These are phyloP conservation scores for Orbilia ellipsospora DNA, from an alignment of 2,329 filamentous ascomycete species.

Conservation along the genomic window DNA sequence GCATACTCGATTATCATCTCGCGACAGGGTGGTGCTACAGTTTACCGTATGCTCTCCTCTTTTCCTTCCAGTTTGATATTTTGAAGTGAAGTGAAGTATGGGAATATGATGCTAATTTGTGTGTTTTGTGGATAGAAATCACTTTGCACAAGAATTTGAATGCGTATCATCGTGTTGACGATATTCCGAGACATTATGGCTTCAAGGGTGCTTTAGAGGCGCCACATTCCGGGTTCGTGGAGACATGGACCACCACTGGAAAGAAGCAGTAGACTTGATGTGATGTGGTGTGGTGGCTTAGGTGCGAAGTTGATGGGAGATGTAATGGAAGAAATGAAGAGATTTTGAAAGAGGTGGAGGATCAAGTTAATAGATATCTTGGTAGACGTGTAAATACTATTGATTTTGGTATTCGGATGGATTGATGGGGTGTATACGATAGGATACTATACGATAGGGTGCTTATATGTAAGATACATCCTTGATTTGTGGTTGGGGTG, in stretches of 20 bases:
- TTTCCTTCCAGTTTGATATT: not conserved
- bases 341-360: not conserved
- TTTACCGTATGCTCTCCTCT: constrained; percentile 69
- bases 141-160: constrained; percentile 90
- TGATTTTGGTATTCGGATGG: no score
- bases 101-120: not conserved
- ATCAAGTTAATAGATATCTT: not conserved
- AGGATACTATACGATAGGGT: no score
- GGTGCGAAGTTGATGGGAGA: not conserved
- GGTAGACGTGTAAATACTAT: constrained; percentile 34
- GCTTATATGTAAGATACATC: no score
- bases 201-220: constrained; percentile 72
- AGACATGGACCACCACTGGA: constrained; percentile 45
- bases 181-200: constrained; percentile 75
- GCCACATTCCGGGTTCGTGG: constrained; percentile 28
- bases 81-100: not conserved
- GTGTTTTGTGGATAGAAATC: constrained; percentile 68
- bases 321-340: not conserved
- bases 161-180: constrained; percentile 82
- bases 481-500: no score
- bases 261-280: constrained; percentile 19
- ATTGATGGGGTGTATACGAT: no score
- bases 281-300: not conserved
- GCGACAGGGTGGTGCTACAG: constrained; percentile 83
- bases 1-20: constrained; percentile 85